phyloP scores from a whole-genome alignment of 2,329 filamentous ascomycete species.

The Seiridium cupressi region DNA sequence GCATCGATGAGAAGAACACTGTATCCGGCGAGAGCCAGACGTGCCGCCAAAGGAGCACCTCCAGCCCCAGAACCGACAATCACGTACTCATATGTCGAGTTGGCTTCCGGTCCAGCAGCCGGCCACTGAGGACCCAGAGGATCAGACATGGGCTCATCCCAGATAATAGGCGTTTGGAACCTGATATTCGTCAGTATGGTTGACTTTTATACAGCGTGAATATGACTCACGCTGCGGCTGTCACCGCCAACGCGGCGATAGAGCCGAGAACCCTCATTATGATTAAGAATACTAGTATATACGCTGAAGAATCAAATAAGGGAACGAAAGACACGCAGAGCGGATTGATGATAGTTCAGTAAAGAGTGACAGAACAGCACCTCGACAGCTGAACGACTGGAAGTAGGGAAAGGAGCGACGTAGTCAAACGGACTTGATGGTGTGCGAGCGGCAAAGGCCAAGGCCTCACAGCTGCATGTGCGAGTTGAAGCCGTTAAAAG shows the following conservation, averaged over 20 bases:
- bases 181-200: neutral
- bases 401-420: slow-evolving; percentile 7
- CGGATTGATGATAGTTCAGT: neutral
- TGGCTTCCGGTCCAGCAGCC: slow-evolving; percentile 1
- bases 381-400: neutral
- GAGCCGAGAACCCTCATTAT: slow-evolving; percentile 9
- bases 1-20: slow-evolving; percentile 30
- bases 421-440: slow-evolving; percentile 7
- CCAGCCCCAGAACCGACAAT: slow-evolving; percentile 63
- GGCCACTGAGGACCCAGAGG: neutral
- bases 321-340: neutral
- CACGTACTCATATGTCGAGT: slow-evolving; percentile 55
- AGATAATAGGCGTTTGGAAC: slow-evolving; percentile 3
- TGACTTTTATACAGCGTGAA: neutral
- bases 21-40: slow-evolving; percentile 59
- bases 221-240: slow-evolving; percentile 4
- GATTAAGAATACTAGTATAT: neutral
- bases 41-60: slow-evolving; percentile 57
- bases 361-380: slow-evolving; percentile 7
- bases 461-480: neutral
- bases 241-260: slow-evolving; percentile 7
- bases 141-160: slow-evolving; percentile 4
- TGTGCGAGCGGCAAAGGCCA: neutral
- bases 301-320: neutral
- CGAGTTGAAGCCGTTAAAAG: slow-evolving; percentile 2